A percentile compares a stretch with the other conserved stretches of the same genome.
Evolutionary conservation across 176 grass and related monocot species (phyloP).

Genomic region (Aegilops umbellulata): DNA sequence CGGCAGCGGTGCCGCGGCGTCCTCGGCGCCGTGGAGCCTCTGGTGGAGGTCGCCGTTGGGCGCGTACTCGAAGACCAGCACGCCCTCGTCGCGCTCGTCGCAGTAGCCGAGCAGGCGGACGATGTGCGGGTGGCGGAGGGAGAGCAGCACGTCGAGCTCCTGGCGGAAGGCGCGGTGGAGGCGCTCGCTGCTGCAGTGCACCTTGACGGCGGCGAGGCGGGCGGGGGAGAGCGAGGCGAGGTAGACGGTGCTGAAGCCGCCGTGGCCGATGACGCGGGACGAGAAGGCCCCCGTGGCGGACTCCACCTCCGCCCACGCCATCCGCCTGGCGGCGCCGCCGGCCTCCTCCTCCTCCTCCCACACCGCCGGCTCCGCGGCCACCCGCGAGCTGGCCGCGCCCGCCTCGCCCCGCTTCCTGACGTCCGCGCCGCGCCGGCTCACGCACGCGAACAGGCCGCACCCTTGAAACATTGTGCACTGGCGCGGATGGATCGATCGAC

Average conservation of each 20-base stretch:
- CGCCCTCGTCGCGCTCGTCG: constrained; percentile 62
- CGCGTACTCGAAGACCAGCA: constrained; percentile 71
- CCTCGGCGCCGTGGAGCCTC: constrained; percentile 37
- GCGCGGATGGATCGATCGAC: no score
- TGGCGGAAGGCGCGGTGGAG: constrained; percentile 63
- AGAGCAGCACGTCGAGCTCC: constrained; percentile 71
- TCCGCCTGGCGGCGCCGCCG: constrained; percentile 14
- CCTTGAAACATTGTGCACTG: constrained; percentile 53
- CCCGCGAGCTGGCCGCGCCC: constrained; percentile 43
- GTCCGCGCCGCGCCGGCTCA: constrained; percentile 30
- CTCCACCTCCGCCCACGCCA: constrained; percentile 70
- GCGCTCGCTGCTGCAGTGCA: constrained; percentile 74
- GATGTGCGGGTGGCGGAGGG: constrained; percentile 67
- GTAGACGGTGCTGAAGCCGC: constrained; percentile 86
- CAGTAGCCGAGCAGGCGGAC: constrained; percentile 77
- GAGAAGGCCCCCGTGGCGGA: constrained; percentile 55
- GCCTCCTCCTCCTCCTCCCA: background rate
- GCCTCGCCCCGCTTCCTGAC: constrained; percentile 36
- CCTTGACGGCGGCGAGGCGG: constrained; percentile 65
- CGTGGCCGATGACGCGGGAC: constrained; percentile 65
- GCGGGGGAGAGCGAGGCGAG: constrained; percentile 45
- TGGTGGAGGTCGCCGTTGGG: constrained; percentile 76
- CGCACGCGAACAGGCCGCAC: constrained; percentile 46
- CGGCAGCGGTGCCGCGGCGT: background rate
- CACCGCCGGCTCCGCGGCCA: constrained; percentile 48